Evolutionary conservation across 2,329 filamentous ascomycete species (phyloP).

Genomic region (Xylaria sp.): DNA sequence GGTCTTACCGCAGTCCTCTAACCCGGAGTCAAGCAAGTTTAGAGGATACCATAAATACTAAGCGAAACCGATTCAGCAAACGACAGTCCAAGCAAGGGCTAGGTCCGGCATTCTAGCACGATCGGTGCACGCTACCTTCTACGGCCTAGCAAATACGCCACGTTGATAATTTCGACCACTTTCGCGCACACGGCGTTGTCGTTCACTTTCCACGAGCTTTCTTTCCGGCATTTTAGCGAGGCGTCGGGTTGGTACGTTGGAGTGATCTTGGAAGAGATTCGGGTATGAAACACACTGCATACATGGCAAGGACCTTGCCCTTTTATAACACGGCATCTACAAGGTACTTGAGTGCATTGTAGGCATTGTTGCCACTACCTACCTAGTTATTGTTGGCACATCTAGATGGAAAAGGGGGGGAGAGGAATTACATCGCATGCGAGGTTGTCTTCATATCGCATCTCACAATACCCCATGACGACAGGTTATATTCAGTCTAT

Average conservation of each 20-base stretch:
- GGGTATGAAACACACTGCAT: slow-evolving; percentile 29
- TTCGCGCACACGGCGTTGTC: slow-evolving; percentile 15
- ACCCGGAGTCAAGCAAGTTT: slow-evolving; percentile 54
- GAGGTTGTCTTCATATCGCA: slow-evolving; percentile 19
- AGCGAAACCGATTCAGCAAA: slow-evolving; percentile 75
- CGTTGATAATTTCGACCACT: slow-evolving; percentile 12
- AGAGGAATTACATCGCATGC: slow-evolving; percentile 7
- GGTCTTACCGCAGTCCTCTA: slow-evolving; percentile 51
- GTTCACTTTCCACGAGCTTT: slow-evolving; percentile 21
- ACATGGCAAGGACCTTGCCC: slow-evolving; percentile 23
- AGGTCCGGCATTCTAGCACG: slow-evolving; percentile 69
- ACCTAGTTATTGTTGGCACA: neutral
- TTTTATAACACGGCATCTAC: slow-evolving; percentile 15
- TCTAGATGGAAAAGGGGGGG: slow-evolving; percentile 28
- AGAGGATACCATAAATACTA: slow-evolving; percentile 46
- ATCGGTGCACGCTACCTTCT: slow-evolving; percentile 8
- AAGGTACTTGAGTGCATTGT: slow-evolving; percentile 18
- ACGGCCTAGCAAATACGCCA: slow-evolving; percentile 14
- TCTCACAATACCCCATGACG: slow-evolving; percentile 10
- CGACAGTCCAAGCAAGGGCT: slow-evolving; percentile 92
- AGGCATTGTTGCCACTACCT: slow-evolving; percentile 12
- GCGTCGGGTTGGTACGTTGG: slow-evolving; percentile 32
- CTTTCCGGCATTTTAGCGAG: slow-evolving; percentile 33
- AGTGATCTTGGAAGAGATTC: slow-evolving; percentile 27
- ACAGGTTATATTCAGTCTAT: slow-evolving; percentile 5